Conservation (phyloP, 2,329 filamentous ascomycete species). For the Exophiala sp. region DNA sequence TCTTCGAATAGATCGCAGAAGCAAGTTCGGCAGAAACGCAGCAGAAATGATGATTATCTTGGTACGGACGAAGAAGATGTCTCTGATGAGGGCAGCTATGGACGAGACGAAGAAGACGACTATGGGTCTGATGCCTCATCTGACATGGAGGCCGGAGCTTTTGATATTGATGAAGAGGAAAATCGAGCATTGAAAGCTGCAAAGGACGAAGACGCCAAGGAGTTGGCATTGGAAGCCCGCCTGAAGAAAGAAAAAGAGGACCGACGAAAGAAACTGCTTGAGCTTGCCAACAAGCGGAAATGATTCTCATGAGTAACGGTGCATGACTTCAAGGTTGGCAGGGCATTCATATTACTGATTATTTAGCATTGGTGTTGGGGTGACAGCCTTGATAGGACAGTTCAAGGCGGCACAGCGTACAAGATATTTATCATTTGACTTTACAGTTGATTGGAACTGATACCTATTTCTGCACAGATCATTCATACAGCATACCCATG, state of each 20-base stretch:
- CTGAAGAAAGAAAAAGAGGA: conserved; percentile 48
- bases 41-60: conserved; percentile 38
- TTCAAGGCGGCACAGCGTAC: neutral
- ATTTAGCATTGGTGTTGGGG: conserved; percentile 24
- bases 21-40: conserved; percentile 29
- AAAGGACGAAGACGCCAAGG: conserved; percentile 46
- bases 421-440: conserved; percentile 1
- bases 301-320: conserved; percentile 6
- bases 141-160: conserved; percentile 51
- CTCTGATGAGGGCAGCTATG: conserved; percentile 35
- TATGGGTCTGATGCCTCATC: conserved; percentile 45
- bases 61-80: conserved; percentile 48
- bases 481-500: neutral
- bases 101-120: conserved; percentile 39
- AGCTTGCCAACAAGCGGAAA: conserved; percentile 33
- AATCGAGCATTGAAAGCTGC: conserved; percentile 39
- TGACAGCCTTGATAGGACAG: neutral
- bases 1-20: conserved; percentile 32
- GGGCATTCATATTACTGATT: conserved; percentile 4
- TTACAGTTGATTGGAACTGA: neutral
- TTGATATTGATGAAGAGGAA: conserved; percentile 47
- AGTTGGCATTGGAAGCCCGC: conserved; percentile 40
- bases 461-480: neutral
- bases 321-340: neutral
- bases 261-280: conserved; percentile 40